Base-by-base conservation (phyloP, 495 filamentous ascomycete species). In the Trichoderma asperelloides region DNA sequence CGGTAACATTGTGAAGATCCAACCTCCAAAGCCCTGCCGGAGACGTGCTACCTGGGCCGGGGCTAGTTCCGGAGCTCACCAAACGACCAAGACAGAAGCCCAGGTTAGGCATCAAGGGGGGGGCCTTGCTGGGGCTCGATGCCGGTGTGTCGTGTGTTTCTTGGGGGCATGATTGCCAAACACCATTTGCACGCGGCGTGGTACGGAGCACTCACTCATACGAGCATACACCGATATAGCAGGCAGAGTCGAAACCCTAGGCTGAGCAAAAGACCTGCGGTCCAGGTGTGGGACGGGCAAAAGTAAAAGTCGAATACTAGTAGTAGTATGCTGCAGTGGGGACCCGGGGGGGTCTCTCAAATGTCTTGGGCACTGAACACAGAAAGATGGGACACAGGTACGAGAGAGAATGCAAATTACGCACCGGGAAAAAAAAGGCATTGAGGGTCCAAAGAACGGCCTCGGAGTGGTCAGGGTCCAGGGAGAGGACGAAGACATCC, bases 41-140 rank as follows among this genome's bases (percentile, higher is more conserved):
- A 60, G 55, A 27, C 55, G 55, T 60, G n/a, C 55, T 60, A 60
- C 55, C 28, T 21, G 55, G 55, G 23, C 11, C 55, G 55, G 49
- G 55, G 23, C 55, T 60, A 60, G 55, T 25, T 60, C 27, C 55
- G 55, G 55, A 60, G 28, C 33, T 37, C 23, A 30, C 55, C 55
- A 60, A 60, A 60, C 55, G 27, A 60, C 55, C 55, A 60, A 60
- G 55, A 60, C 55, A 60, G 47, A 18, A 60, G n/a, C 55, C n/a
- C 55, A 60, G 55, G 55, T 60, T 60, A 60, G 55, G 55, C 55
- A 60, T 60, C 55, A 60, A 60, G 55, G 55, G 55, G 55, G 55
- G 55, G 55, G 25, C 55, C 55, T 11, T 60, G 27, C 55, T 60
- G 55, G 55, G 55, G 55, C 55, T 60, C 27, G 11, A 21, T 60